Evolutionary conservation across 192 early-diverging fungal genomes (phyloP).

Genomic region (Diversispora epigaea): DNA sequence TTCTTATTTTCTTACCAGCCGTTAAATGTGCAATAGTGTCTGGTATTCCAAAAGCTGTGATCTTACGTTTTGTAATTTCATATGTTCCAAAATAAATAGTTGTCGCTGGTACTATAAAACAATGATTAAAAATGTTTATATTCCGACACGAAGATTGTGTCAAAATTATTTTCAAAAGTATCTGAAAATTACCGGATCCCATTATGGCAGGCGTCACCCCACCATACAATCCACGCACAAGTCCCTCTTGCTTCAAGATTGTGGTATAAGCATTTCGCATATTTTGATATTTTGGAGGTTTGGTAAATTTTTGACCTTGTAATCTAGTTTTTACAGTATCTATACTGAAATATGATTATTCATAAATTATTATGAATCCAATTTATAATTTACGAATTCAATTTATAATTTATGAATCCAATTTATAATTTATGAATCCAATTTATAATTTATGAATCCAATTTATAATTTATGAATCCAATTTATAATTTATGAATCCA

Average conservation of each 20-base stretch:
- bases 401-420: too few species aligned
- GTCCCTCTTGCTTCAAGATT: constrained; percentile 56
- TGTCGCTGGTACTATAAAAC: constrained; percentile 53
- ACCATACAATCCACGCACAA: constrained; percentile 52
- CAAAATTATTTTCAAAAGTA: not conserved
- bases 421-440: too few species aligned
- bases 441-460: too few species aligned
- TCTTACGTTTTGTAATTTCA: constrained; percentile 55
- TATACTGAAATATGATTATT: constrained; percentile 30
- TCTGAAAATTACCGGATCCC: constrained; percentile 38
- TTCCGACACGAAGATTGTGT: not conserved
- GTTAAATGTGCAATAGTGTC: constrained; percentile 54
- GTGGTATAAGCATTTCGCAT: constrained; percentile 58
- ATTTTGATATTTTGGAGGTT: constrained; percentile 53
- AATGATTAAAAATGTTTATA: not conserved
- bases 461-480: too few species aligned
- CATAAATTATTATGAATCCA: not conserved
- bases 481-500: too few species aligned
- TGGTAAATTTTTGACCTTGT: constrained; percentile 51
- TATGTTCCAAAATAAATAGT: constrained; percentile 59
- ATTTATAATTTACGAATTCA: too few species aligned
- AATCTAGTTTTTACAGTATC: constrained; percentile 61
- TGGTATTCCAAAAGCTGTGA: constrained; percentile 49
- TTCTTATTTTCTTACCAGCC: constrained; percentile 38
- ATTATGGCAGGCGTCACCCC: constrained; percentile 59